phyloP scores from a whole-genome alignment of 495 filamentous ascomycete genomes.

The Xylaria castorea region DNA sequence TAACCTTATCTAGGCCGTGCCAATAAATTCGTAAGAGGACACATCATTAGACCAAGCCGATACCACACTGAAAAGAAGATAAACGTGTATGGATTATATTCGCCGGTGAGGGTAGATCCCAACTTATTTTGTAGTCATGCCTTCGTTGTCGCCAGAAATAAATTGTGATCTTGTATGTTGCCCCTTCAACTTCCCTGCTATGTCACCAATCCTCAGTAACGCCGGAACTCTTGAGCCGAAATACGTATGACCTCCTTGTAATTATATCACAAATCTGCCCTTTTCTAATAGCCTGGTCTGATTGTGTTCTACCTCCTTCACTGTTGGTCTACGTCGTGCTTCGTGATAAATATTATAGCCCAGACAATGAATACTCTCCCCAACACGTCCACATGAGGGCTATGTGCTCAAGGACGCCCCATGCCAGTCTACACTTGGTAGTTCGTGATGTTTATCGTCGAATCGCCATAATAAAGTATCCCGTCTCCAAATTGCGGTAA shows the following conservation, averaged over 20 bases:
- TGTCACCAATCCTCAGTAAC: background rate
- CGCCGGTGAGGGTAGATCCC: background rate
- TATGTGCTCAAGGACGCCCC: background rate
- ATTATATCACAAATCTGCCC: background rate
- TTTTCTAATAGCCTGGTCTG: background rate
- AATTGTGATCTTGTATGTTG: background rate
- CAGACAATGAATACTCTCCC: background rate
- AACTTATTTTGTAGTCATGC: background rate
- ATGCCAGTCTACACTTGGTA: background rate
- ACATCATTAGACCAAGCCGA: background rate
- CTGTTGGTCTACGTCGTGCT: background rate
- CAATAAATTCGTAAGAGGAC: background rate
- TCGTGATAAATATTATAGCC: background rate
- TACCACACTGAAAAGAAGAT: background rate
- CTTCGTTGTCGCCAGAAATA: background rate
- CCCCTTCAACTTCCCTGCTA: background rate
- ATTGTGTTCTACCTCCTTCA: background rate
- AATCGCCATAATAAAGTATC: background rate
- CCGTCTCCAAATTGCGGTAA: background rate
- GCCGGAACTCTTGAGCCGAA: background rate
- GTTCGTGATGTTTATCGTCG: background rate
- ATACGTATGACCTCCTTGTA: background rate
- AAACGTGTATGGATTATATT: background rate
- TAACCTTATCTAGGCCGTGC: background rate
- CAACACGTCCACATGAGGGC: background rate